A percentile compares a stretch with the other conserved stretches of the same genome.
These are phyloP conservation scores for Linnemannia exigua DNA, from an alignment of 192 early-diverging fungal species.

Conservation along the genomic window DNA sequence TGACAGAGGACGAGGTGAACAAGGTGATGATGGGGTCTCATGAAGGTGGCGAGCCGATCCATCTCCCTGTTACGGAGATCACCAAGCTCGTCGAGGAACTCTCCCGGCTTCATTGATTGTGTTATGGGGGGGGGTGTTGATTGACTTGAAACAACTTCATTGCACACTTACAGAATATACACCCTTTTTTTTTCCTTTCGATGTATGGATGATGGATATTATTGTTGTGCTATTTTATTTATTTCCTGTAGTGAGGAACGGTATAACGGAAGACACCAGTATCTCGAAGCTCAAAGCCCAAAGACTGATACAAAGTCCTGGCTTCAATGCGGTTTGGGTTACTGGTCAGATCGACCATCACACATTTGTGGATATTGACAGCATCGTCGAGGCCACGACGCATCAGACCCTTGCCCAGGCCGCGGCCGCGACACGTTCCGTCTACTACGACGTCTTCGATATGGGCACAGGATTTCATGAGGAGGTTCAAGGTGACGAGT, in stretches of 20 bases:
- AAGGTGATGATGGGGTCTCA: constrained; percentile 36
- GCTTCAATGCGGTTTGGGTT: constrained; percentile 62
- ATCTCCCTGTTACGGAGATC: constrained; percentile 62
- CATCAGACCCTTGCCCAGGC: constrained; percentile 54
- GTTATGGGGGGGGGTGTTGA: no score
- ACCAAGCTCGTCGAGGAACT: constrained; percentile 72
- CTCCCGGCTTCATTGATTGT: constrained; percentile 63
- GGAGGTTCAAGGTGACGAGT: constrained; percentile 36
- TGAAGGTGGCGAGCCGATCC: constrained; percentile 45
- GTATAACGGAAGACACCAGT: constrained; percentile 61
- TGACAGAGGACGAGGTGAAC: constrained; percentile 64
- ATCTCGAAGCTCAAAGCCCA: constrained; percentile 60
- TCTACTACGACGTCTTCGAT: constrained; percentile 66
- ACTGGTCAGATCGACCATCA: constrained; percentile 62
- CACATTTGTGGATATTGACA: constrained; percentile 25
- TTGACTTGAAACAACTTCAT: no score
- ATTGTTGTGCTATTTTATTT: neutral
- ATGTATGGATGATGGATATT: neutral
- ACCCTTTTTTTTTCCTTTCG: neutral
- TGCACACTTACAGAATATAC: neutral
- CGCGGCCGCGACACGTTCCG: constrained; percentile 42
- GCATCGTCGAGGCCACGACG: constrained; percentile 41
- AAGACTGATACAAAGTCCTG: constrained; percentile 59
- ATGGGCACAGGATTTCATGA: constrained; percentile 62
- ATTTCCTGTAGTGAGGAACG: neutral